phyloP scores from a whole-genome alignment of 225 moss, liverwort and hornwort species.

The Physcomitrellopsis africana region DNA sequence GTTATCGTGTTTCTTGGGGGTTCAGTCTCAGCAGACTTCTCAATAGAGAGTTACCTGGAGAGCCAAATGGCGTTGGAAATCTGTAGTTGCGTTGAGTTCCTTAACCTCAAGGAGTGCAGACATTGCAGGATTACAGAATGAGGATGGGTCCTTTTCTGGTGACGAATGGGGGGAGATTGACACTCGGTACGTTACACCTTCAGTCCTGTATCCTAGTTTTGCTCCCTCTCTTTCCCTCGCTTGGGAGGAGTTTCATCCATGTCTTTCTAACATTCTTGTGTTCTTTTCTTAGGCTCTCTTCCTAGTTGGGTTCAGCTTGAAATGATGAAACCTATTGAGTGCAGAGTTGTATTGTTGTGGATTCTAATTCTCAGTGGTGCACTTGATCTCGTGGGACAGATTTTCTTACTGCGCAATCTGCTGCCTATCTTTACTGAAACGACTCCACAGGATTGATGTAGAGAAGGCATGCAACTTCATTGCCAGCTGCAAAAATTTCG shows the following conservation, averaged over 20 bases:
- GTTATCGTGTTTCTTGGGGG: constrained; percentile 14
- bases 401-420: constrained; percentile 74
- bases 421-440: constrained; percentile 74
- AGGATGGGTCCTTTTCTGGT: constrained; percentile 87
- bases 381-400: constrained; percentile 36
- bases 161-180: constrained; percentile 91
- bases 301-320: neutral
- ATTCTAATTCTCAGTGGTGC: constrained; percentile 10
- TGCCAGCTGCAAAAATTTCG: constrained; percentile 74
- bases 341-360: too few species aligned
- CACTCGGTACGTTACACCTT: constrained; percentile 69
- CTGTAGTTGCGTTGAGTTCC: neutral
- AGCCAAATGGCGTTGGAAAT: neutral
- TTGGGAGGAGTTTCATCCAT: constrained; percentile 29
- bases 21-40: neutral
- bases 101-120: constrained; percentile 41
- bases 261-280: neutral
- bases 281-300: neutral
- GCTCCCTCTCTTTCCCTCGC: constrained; percentile 29
- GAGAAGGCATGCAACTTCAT: constrained; percentile 67
- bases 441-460: constrained; percentile 66
- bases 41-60: neutral
- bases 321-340: neutral
- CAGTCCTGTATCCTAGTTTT: constrained; percentile 58
- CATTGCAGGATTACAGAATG: constrained; percentile 74